Evolutionary conservation across 345 rosid species (phyloP), one percentile per base, ranked within the genome.

Genomic region (Nasturtium officinale): DNA sequence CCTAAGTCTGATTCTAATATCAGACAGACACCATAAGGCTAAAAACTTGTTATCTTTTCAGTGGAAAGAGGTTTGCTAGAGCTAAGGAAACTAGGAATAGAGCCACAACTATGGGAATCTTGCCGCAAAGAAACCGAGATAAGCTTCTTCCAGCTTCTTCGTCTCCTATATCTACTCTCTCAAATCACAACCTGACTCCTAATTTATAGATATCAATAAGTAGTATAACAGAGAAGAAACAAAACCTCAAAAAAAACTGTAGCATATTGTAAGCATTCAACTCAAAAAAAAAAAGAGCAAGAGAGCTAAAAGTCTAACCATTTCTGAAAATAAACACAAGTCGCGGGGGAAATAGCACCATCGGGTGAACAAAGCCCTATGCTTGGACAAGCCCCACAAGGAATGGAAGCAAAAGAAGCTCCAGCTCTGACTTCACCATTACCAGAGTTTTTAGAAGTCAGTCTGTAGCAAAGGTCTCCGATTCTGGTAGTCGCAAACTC

Each of bases 61-160:
- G 98, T 90, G 62, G 91, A 92, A 78, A 78, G 97, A 67, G 96
- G 93, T 6, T 66, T 89, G 67, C 32, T 80, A 69, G 97, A 90
- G 84, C 83, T 92, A 73, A 81, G 87, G 86, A 92, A 92, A 81
- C 82, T 92, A 73, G 88, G 91, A 65, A 85, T 92, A 57, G 96
- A 92, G 77, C 93, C 84, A 61, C 96, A 87, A 69, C 80, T 92
- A 3, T 92, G 98, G 97, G 93, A 89, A 87, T 93, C 96, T 23
- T 89, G 93, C 69, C 83, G 98, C 69, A 85, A 71, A 77, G 92
- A 87, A 74, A 86, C 77, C 42, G 90, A 85, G 90, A 85, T 64
- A 83, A 74, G 15, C 79, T 10, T 17, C 28, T 2, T 12, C 73
- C 70, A 51, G 38, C 67, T 57, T 58, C 76, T 20, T 77, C 4